Evolutionary conservation across 1,284 basidiomycete genomes (phyloP), one percentile per base, ranked within the genome.

Genomic region (Sutorius eximius): DNA sequence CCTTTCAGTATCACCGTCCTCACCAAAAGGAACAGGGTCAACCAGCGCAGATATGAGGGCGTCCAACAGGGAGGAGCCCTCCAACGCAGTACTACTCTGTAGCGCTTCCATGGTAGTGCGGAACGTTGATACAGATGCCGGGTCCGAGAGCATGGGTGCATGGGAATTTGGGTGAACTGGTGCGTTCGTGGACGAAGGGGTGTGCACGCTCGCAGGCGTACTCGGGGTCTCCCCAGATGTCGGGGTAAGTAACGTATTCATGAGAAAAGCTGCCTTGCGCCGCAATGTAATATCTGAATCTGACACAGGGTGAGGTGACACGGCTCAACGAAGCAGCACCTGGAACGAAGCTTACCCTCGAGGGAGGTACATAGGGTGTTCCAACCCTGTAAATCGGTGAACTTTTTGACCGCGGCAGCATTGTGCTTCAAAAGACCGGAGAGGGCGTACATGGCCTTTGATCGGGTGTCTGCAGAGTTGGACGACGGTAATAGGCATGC

Each of bases 351-450:
- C 73, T n/a, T 37, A 87, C 87, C 87, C 74, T 83, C 77, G 1
- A 94, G 73, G 0, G 85, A 80, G 27, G 71, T 71, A 18, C 81
- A 77, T 3, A 95, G 70, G n/a, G 73, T 73, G n/a, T 73, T 65
- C 91, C 91, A 95, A 0, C 93, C 93, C 40, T 78, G 81, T 1
- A 77, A 67, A 10, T 77, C 73, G 3, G 75, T 75, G 47, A 95
- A 77, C n/a, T 76, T 73, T 32, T 69, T 61, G 2, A 95, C 83
- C 0, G 91, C 92, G 2, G 78, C 74, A 0, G 82, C 81, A 57
- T 88, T 91, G 71, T 96, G 93, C 70, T 93, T 95, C 46, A 98
- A 72, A 0, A 94, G 71, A 0, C 91, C 88, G 0, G 93, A 95
- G 13, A 98, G 74, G 1, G 90, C 80, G 70, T 98, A 98, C 42